Evolutionary conservation across 352 stramenopile genomes (phyloP).

Genomic region (Phytophthora megakarya): DNA sequence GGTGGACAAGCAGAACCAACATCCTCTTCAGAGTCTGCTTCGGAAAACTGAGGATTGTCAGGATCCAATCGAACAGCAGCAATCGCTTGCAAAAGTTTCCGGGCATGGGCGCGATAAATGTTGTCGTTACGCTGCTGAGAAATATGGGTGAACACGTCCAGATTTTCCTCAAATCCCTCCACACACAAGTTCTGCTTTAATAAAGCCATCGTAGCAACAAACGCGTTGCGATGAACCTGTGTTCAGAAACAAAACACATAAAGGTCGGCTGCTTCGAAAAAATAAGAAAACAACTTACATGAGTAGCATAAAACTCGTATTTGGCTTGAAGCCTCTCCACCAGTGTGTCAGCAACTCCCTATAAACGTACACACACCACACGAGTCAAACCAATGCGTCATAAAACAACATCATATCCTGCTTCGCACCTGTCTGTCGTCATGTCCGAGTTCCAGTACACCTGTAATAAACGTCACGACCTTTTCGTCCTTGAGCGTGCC

Average conservation of each 20-base stretch:
- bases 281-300: conserved; percentile 42
- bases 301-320: conserved; percentile 81
- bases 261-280: neutral
- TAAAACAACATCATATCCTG: neutral
- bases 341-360: conserved; percentile 82
- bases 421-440: conserved; percentile 68
- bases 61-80: conserved; percentile 80
- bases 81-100: conserved; percentile 85
- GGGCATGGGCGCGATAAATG: conserved; percentile 78
- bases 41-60: conserved; percentile 77
- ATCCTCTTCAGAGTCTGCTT: conserved; percentile 64
- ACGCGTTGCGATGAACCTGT: conserved; percentile 83
- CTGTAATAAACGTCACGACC: conserved; percentile 65
- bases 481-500: conserved; percentile 77
- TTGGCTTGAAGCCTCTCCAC: conserved; percentile 85
- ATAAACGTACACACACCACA: neutral
- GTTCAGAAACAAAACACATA: conserved; percentile 2
- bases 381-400: neutral
- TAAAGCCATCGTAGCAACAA: conserved; percentile 65
- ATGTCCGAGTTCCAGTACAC: conserved; percentile 68
- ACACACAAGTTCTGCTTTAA: conserved; percentile 83
- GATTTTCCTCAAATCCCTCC: conserved; percentile 78
- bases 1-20: conserved; percentile 56
- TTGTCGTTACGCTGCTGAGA: conserved; percentile 86
- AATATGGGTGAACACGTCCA: conserved; percentile 80